Conservation (phyloP, 2,329 filamentous ascomycete genomes). For the Hypoxylon sp. region DNA sequence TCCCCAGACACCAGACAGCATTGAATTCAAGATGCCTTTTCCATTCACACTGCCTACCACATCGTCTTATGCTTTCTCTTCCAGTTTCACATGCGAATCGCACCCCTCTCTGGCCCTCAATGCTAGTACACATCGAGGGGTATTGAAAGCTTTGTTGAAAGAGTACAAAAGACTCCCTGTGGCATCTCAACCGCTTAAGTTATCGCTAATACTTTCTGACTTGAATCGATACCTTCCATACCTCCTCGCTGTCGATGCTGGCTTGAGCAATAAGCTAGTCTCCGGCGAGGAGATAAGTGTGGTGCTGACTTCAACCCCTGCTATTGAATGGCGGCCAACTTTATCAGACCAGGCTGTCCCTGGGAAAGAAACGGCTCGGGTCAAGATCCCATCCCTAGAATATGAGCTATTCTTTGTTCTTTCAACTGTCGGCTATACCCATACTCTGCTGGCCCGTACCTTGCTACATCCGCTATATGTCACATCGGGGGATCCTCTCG, state of each 20-base stretch:
- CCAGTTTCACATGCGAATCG: conserved; percentile 79
- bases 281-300: conserved; percentile 74
- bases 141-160: conserved; percentile 86
- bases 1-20: conserved; percentile 3
- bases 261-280: conserved; percentile 68
- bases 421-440: conserved; percentile 79
- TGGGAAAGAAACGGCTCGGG: conserved; percentile 72
- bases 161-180: conserved; percentile 87
- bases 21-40: conserved; percentile 76
- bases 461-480: conserved; percentile 80
- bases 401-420: conserved; percentile 86
- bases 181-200: conserved; percentile 74
- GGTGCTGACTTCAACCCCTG: conserved; percentile 68
- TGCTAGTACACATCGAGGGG: conserved; percentile 84
- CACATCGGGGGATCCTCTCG: conserved; percentile 69
- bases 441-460: conserved; percentile 78
- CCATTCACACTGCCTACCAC: conserved; percentile 91
- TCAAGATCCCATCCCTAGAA: conserved; percentile 78
- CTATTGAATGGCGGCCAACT: conserved; percentile 87
- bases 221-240: conserved; percentile 86
- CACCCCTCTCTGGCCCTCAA: conserved; percentile 89
- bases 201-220: conserved; percentile 75
- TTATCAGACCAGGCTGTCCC: conserved; percentile 74
- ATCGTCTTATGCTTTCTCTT: conserved; percentile 84
- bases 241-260: conserved; percentile 79